These are phyloP conservation scores for Colletotrichum sp. DNA, from an alignment of 2,329 filamentous ascomycete genomes.

Conservation along the genomic window DNA sequence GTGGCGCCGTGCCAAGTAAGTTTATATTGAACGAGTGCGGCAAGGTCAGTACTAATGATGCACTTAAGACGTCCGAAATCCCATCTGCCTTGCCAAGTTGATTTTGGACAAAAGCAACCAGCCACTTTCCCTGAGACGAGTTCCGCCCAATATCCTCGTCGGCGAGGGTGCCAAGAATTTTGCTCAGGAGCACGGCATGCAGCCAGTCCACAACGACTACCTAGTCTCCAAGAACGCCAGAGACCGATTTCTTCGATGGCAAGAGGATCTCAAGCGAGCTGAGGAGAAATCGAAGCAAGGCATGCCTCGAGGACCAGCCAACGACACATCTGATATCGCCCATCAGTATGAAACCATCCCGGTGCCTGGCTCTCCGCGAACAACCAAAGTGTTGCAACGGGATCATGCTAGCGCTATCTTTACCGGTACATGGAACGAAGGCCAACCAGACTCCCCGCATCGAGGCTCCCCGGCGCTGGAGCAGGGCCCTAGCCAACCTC, in stretches of 20 bases:
- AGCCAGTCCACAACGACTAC: slow-evolving; percentile 73
- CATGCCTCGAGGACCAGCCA: slow-evolving; percentile 16
- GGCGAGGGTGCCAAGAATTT: slow-evolving; percentile 87
- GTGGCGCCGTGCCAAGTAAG: slow-evolving; percentile 88
- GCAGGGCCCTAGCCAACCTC: background rate
- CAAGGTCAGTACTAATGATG: background rate
- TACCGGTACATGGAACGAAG: slow-evolving; percentile 67
- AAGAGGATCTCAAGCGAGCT: slow-evolving; percentile 70
- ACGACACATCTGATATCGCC: slow-evolving; percentile 22
- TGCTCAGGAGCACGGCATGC: slow-evolving; percentile 78
- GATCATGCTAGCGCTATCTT: slow-evolving; percentile 62
- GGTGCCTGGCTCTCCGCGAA: background rate
- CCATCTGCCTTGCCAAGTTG: slow-evolving; percentile 83
- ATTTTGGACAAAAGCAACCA: slow-evolving; percentile 80
- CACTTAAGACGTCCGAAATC: slow-evolving; percentile 83
- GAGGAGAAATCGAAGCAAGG: slow-evolving; percentile 47
- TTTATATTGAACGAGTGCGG: slow-evolving; percentile 22
- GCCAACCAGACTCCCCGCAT: slow-evolving; percentile 63
- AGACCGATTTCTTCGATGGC: slow-evolving; percentile 83
- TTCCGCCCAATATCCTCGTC: slow-evolving; percentile 91
- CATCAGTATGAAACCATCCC: slow-evolving; percentile 37
- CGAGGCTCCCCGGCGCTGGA: slow-evolving; percentile 24
- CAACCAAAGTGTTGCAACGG: slow-evolving; percentile 26
- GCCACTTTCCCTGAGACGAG: slow-evolving; percentile 81
- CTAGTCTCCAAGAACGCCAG: slow-evolving; percentile 81